These are phyloP conservation scores for Paracoccidioides lutzii DNA, from an alignment of 2,329 filamentous ascomycete species.

Conservation along the genomic window DNA sequence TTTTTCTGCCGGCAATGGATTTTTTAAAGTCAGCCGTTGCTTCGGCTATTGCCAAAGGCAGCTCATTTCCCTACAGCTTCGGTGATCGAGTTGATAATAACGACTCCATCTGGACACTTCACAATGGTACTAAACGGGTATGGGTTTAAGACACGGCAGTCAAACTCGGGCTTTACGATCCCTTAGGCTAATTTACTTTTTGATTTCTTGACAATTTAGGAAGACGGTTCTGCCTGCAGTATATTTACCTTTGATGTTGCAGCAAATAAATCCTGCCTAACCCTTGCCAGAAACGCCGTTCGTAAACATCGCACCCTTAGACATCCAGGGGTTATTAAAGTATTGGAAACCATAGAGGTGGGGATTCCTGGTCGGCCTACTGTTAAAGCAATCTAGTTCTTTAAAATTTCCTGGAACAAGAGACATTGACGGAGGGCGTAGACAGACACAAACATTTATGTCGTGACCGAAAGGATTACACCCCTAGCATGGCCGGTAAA, in stretches of 20 bases:
- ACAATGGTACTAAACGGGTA: conserved; percentile 87
- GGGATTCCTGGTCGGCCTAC: conserved; percentile 5
- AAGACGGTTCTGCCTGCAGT: conserved; percentile 87
- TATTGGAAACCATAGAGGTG: conserved; percentile 89
- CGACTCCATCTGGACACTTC: conserved; percentile 89
- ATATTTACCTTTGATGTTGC: conserved; percentile 91
- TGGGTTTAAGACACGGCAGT: conserved; percentile 15
- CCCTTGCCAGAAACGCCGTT: conserved; percentile 83
- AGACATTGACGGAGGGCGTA: conserved; percentile 26
- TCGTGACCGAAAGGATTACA: conserved; percentile 80
- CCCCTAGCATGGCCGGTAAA: conserved; percentile 84
- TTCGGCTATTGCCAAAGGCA: conserved; percentile 89
- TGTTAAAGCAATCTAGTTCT: background rate
- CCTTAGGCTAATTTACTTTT: conserved; percentile 10
- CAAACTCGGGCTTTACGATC: background rate
- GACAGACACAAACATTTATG: conserved; percentile 92
- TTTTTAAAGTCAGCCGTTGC: conserved; percentile 96
- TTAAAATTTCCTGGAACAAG: background rate
- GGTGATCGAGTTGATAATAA: conserved; percentile 86
- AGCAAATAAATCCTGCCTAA: conserved; percentile 65
- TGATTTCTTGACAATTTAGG: conserved; percentile 40
- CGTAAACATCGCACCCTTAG: conserved; percentile 86
- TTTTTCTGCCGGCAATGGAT: conserved; percentile 52
- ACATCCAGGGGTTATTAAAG: conserved; percentile 88
- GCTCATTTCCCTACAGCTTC: conserved; percentile 82